Conservation (phyloP, 2,329 filamentous ascomycete genomes). For the Fusarium sp. region DNA sequence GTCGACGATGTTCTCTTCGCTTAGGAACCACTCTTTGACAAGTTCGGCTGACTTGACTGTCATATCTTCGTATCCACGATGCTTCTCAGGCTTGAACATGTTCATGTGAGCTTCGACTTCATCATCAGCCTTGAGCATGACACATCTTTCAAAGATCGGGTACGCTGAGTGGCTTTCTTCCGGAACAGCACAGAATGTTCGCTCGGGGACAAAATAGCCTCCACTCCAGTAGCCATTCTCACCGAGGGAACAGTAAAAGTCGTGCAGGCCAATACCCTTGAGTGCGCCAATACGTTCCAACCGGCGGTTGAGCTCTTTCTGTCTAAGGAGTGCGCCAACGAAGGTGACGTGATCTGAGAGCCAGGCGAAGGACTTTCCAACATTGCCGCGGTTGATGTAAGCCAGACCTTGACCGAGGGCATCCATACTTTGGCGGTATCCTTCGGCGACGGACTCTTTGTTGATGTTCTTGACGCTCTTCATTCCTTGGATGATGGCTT, state of each 20-base stretch:
- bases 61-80: constrained; percentile 73
- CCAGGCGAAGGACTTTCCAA: constrained; percentile 79
- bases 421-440: constrained; percentile 61
- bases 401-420: constrained; percentile 64
- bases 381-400: constrained; percentile 68
- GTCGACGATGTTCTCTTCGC: constrained; percentile 58
- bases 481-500: constrained; percentile 68
- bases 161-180: constrained; percentile 57
- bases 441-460: constrained; percentile 59
- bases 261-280: constrained; percentile 74
- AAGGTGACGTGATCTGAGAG: constrained; percentile 87
- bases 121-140: constrained; percentile 73
- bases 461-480: constrained; percentile 60
- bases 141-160: constrained; percentile 60
- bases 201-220: constrained; percentile 70
- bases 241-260: constrained; percentile 82
- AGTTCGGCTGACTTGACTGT: constrained; percentile 67
- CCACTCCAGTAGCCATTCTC: constrained; percentile 73
- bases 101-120: constrained; percentile 79
- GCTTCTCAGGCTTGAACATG: constrained; percentile 71
- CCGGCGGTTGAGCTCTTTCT: constrained; percentile 75
- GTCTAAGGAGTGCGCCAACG: constrained; percentile 80
- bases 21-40: constrained; percentile 67
- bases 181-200: constrained; percentile 84
- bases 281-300: constrained; percentile 71